Evolutionary conservation across 2,329 filamentous ascomycete species (phyloP).

Genomic region (Myriosclerotinia curreyana): DNA sequence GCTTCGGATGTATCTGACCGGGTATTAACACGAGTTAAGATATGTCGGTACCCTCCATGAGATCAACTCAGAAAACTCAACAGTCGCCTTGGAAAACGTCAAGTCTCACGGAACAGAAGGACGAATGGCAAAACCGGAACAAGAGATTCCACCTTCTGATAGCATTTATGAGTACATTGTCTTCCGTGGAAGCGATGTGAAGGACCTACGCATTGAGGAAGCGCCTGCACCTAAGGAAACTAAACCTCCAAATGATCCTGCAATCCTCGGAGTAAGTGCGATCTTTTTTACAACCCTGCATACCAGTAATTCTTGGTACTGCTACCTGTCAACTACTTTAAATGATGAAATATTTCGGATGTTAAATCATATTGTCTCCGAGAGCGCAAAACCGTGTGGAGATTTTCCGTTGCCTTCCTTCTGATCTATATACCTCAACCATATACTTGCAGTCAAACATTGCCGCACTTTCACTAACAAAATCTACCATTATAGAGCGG

Average conservation of each 20-base stretch:
- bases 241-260: conserved; percentile 84
- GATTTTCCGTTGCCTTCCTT: conserved; percentile 99
- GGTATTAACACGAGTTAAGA: conserved; percentile 48
- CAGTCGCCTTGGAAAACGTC: conserved; percentile 95
- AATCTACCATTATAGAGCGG: conserved; percentile 44
- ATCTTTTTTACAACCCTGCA: conserved; percentile 21
- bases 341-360: conserved; percentile 98
- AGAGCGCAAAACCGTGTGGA: conserved; percentile 96
- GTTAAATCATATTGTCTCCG: conserved; percentile 85
- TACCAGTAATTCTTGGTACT: neutral
- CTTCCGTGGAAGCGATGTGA: conserved; percentile 96
- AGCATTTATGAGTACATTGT: conserved; percentile 98
- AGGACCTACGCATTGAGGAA: conserved; percentile 92
- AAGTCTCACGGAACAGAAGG: conserved; percentile 92
- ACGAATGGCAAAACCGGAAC: conserved; percentile 70
- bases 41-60: conserved; percentile 95
- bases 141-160: conserved; percentile 80
- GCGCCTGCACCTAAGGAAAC: conserved; percentile 70
- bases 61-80: conserved; percentile 96
- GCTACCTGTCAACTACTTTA: conserved; percentile 36
- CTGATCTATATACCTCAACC: conserved; percentile 57
- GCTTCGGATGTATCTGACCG: conserved; percentile 2
- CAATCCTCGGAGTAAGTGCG: conserved; percentile 89
- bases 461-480: conserved; percentile 34
- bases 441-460: conserved; percentile 25